Conservation (phyloP, 1,284 basidiomycete species). For the Leucoagaricus sp. region DNA sequence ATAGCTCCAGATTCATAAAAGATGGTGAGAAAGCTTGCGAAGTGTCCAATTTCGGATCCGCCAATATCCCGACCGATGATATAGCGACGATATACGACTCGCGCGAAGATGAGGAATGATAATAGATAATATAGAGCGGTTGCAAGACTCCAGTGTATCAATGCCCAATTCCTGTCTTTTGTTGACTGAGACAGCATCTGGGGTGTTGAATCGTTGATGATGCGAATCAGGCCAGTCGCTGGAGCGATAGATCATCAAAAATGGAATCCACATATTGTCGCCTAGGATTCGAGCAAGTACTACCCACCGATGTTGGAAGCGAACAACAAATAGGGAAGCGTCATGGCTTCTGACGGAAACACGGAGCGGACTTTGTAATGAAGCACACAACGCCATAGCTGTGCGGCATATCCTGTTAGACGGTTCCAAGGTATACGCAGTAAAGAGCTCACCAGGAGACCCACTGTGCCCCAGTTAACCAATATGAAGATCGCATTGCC, state of each 20-base stretch:
- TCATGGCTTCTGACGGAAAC: slow-evolving; percentile 9
- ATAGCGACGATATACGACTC: background rate
- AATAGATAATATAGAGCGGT: background rate
- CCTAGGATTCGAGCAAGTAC: too few species aligned
- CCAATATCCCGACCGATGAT: background rate
- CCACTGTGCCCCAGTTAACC: slow-evolving; percentile 10
- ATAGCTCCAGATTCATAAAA: background rate
- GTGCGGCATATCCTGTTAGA: too few species aligned
- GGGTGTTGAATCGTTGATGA: background rate
- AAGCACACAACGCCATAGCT: slow-evolving; percentile 13
- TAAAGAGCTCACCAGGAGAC: slow-evolving; percentile 3
- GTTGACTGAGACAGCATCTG: background rate
- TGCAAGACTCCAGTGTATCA: background rate
- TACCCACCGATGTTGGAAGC: slow-evolving; percentile 7
- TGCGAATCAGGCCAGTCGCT: background rate
- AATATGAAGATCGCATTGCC: background rate
- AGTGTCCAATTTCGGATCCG: background rate
- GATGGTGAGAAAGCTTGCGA: background rate
- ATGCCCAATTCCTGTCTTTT: background rate
- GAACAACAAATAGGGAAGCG: slow-evolving; percentile 5
- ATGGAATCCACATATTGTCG: background rate
- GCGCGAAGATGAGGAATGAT: background rate
- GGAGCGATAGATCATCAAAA: background rate
- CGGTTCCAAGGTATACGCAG: too few species aligned
- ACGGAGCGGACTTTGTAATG: slow-evolving; percentile 9